Evolutionary conservation across 2,329 filamentous ascomycete genomes (phyloP), one percentile per base, ranked within the genome.

Genomic region (Allantophomopsis cytisporea): DNA sequence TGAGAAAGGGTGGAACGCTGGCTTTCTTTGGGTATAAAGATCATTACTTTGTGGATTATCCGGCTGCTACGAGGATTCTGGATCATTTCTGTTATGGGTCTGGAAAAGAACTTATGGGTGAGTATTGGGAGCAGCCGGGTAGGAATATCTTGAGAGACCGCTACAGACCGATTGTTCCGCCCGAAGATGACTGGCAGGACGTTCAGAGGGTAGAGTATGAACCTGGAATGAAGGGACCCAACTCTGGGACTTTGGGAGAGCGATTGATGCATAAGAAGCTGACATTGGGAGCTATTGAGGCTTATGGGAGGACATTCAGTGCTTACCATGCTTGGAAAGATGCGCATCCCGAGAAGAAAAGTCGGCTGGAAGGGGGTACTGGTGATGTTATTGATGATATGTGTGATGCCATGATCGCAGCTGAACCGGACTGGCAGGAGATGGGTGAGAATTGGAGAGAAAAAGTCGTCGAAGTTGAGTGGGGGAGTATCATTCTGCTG

Each of bases 1-100:
- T 79, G 32, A 62, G 68, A 37, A 53, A 55, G 2, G 70, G 70
- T 12, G 76, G 74, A 13, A 73, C 71, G 1, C 48, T 81, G n/a
- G 74, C 74, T 0, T 75, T 77, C 51, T 80, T 70, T 71, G 75
- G 74, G 2, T 81, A 81, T 55, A 75, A 73, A 49, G 76, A 81
- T 55, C 74, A 71, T 50, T 61, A 75, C 28, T 64, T 81, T 38
- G 56, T 75, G 13, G 66, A 70, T 16, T 64, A 64, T 45, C 65
- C 69, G 6, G 49, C 51, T 28, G 71, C 72, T 13, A 75, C 68
- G 17, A 51, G 53, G 35, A 61, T 80, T 17, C 62, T 79, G 50
- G 60, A 72, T 49, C 55, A 59, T 20, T 80, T 72, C 46, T 64
- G 67, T 43, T 78, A 78, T 57, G 67, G 64, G 6, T 52, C 61